Conservation (phyloP, 2,329 filamentous ascomycete species). For the Epichloe amarillans region DNA sequence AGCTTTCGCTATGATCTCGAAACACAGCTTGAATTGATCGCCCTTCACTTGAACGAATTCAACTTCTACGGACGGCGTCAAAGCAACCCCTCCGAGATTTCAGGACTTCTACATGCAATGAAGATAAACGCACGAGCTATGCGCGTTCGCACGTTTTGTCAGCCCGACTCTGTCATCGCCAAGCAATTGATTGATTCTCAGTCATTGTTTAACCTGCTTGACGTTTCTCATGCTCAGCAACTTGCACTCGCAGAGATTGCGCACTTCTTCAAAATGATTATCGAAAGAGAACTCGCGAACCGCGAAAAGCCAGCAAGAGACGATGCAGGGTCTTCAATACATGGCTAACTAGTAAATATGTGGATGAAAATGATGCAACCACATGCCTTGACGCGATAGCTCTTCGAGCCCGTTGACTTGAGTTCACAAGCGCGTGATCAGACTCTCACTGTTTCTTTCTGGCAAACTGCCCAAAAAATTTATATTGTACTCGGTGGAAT, state of each 20-base stretch:
- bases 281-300: constrained; percentile 27
- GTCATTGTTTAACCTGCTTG: constrained; percentile 35
- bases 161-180: constrained; percentile 43
- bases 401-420: neutral
- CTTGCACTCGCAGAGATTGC: constrained; percentile 35
- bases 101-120: constrained; percentile 37
- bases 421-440: no score
- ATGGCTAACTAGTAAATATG: neutral
- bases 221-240: constrained; percentile 29
- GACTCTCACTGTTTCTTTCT: neutral
- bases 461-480: no score
- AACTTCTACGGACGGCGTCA: constrained; percentile 38
- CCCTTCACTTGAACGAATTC: constrained; percentile 36
- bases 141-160: constrained; percentile 41
- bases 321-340: neutral
- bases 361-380: neutral
- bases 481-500: neutral
- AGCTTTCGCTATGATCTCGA: constrained; percentile 47
- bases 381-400: neutral
- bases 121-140: constrained; percentile 38
- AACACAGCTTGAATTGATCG: constrained; percentile 43
- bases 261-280: constrained; percentile 39
- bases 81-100: constrained; percentile 28
- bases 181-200: constrained; percentile 44
- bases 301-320: neutral